A percentile compares a stretch with the other conserved stretches of the same genome.
These are phyloP conservation scores for Benincasa hispida DNA, from an alignment of 306 rosid species.

Conservation along the genomic window DNA sequence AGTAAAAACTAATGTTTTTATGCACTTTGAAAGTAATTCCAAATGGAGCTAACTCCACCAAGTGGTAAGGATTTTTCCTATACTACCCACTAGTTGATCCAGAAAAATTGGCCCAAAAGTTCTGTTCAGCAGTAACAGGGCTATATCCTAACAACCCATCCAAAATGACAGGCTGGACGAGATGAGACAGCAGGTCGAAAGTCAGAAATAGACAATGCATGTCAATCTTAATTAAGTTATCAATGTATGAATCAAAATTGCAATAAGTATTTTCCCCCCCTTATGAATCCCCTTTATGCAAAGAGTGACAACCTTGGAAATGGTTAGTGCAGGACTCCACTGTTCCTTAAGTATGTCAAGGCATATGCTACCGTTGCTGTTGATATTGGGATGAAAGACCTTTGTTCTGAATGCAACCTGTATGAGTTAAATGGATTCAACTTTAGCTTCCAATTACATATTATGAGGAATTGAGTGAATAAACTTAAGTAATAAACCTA, in stretches of 20 bases:
- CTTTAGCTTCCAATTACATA: neutral
- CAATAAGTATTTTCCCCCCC: neutral
- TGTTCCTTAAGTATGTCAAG: constrained; percentile 71
- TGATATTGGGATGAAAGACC: constrained; percentile 63
- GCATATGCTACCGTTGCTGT: constrained; percentile 75
- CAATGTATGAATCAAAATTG: neutral
- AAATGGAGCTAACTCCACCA: too few species aligned
- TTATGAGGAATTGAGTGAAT: neutral
- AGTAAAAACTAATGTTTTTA: too few species aligned
- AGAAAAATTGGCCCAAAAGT: neutral
- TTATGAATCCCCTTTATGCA: neutral
- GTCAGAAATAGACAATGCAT: neutral
- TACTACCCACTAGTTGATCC: neutral
- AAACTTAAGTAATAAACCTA: neutral
- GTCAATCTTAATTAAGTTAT: neutral
- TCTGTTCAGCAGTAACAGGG: neutral
- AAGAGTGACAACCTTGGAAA: constrained; percentile 42
- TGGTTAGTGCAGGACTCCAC: constrained; percentile 71
- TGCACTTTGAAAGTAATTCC: too few species aligned
- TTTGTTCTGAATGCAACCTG: constrained; percentile 65
- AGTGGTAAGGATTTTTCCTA: neutral
- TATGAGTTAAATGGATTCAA: neutral
- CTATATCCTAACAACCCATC: neutral
- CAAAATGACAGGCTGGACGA: neutral
- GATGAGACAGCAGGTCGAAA: neutral